These are phyloP conservation scores for Mycena vitilis DNA, from an alignment of 768 basidiomycete genomes.

Conservation along the genomic window DNA sequence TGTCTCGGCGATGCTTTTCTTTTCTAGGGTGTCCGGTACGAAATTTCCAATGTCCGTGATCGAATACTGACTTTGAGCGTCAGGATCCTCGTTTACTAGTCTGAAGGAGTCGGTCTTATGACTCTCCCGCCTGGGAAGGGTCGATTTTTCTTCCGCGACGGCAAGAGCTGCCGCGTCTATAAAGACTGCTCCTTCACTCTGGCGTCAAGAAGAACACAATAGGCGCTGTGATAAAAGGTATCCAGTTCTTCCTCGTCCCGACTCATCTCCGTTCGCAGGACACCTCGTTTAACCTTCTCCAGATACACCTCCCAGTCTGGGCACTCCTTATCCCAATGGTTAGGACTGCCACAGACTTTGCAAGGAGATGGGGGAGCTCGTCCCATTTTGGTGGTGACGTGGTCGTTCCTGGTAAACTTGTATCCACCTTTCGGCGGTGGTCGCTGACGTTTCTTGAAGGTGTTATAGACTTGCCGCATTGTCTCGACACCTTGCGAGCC, in stretches of 20 bases:
- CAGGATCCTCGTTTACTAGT: too few species aligned
- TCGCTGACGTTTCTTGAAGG: not conserved
- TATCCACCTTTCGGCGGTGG: not conserved
- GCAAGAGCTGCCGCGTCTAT: not conserved
- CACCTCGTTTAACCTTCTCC: not conserved
- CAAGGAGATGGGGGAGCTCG: not conserved
- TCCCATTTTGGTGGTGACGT: not conserved
- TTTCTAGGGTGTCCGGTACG: not conserved
- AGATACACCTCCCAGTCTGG: not conserved
- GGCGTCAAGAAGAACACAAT: not conserved
- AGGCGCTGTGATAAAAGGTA: not conserved
- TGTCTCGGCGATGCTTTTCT: too few species aligned
- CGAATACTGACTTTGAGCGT: too few species aligned
- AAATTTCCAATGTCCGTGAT: not conserved
- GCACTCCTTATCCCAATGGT: not conserved
- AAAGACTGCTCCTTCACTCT: not conserved
- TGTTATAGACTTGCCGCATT: not conserved
- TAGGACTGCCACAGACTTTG: not conserved
- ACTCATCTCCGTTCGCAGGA: too few species aligned
- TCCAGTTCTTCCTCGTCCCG: not conserved
- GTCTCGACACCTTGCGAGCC: too few species aligned
- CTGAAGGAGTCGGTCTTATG: too few species aligned
- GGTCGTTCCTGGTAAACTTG: not conserved
- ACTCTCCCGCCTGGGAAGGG: too few species aligned
- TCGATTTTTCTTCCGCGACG: too few species aligned